Evolutionary conservation across 2,329 filamentous ascomycete genomes (phyloP).

Genomic region (Botrytis porri): DNA sequence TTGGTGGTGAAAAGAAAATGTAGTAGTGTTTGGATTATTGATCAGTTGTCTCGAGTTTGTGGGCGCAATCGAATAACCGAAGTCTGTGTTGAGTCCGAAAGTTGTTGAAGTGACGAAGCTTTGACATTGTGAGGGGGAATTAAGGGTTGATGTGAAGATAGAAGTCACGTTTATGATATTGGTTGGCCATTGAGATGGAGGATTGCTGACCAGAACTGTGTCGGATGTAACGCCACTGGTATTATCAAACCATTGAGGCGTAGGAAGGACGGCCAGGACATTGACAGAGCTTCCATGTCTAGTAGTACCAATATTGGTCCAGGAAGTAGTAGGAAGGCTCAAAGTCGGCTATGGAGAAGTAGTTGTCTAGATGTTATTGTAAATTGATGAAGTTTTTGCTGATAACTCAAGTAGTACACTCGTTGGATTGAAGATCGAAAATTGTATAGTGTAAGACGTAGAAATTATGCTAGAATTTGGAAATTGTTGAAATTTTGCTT

Average conservation of each 20-base stretch:
- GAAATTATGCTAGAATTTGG: neutral
- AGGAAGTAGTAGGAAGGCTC: neutral
- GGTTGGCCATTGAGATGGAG: neutral
- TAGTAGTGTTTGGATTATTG: neutral
- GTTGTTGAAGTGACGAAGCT: neutral
- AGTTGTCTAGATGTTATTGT: neutral
- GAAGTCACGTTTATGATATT: neutral
- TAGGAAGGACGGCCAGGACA: neutral
- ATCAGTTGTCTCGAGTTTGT: neutral
- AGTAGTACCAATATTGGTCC: no score
- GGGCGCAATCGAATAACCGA: neutral
- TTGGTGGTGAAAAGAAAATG: neutral
- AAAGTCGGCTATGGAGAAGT: neutral
- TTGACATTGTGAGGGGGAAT: neutral
- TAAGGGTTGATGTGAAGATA: neutral
- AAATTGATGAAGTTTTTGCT: neutral
- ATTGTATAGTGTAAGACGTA: neutral
- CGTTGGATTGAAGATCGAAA: neutral
- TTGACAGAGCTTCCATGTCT: neutral
- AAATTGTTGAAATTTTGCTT: neutral
- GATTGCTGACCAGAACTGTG: neutral
- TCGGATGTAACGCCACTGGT: neutral
- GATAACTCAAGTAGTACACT: neutral
- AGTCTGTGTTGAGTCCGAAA: neutral
- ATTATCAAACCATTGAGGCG: neutral